phyloP scores from a whole-genome alignment of 2,329 filamentous ascomycete genomes.

The Cordyceps pruinosa region DNA sequence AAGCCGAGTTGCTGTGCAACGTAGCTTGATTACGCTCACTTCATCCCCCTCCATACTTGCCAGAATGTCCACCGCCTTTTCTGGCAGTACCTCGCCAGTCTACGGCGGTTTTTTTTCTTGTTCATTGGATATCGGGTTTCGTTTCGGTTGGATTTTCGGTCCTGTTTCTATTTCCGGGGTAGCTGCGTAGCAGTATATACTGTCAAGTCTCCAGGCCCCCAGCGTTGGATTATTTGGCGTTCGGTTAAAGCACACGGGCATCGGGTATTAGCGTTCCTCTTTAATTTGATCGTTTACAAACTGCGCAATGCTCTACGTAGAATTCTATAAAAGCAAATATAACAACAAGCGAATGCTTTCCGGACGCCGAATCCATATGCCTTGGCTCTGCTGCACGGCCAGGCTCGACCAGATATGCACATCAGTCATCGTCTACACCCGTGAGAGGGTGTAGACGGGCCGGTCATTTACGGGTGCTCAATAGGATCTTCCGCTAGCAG shows the following conservation, averaged over 20 bases:
- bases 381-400: not conserved
- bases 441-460: not conserved
- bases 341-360: not conserved
- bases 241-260: not conserved
- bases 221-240: not conserved
- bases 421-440: not conserved
- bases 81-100: not conserved
- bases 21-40: conserved; percentile 47
- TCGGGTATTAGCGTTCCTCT: not conserved
- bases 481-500: conserved; percentile 78
- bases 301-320: not conserved
- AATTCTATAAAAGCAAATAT: not conserved
- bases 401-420: not conserved
- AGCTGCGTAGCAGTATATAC: not conserved
- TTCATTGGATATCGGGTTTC: not conserved
- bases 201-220: not conserved
- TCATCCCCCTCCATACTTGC: not conserved
- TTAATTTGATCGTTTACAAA: not conserved
- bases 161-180: not conserved
- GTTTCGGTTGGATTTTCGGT: not conserved
- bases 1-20: conserved; percentile 80
- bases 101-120: not conserved
- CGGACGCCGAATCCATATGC: not conserved
- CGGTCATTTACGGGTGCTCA: conserved; percentile 48
- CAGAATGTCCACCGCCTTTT: not conserved